These are phyloP conservation scores for Oryza australiensis DNA, from an alignment of 176 grass and related monocot genomes.

Conservation along the genomic window DNA sequence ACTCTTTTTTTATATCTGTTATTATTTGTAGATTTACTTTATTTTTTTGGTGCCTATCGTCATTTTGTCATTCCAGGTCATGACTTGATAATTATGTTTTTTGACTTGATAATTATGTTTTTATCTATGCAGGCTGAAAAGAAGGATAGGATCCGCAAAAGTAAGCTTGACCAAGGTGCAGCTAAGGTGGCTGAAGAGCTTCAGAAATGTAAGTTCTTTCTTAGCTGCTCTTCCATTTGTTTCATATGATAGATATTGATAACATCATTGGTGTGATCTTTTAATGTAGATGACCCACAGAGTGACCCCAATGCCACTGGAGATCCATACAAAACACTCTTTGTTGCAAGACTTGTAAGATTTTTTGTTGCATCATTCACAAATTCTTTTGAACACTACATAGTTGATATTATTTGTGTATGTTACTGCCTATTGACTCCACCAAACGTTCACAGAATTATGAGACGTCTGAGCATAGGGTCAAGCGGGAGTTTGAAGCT, in stretches of 20 bases:
- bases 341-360: constrained; percentile 82
- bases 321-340: constrained; percentile 89
- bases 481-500: constrained; percentile 92
- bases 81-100: constrained; percentile 16
- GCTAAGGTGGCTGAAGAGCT: constrained; percentile 71
- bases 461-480: constrained; percentile 65
- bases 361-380: neutral
- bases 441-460: constrained; percentile 54
- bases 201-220: constrained; percentile 59
- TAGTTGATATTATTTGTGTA: constrained; percentile 11
- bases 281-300: constrained; percentile 71
- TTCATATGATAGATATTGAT: constrained; percentile 20
- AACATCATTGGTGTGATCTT: constrained; percentile 7
- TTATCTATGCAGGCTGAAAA: constrained; percentile 60
- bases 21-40: neutral
- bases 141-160: constrained; percentile 64
- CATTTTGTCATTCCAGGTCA: neutral
- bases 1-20: neutral
- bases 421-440: constrained; percentile 23
- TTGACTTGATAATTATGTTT: constrained; percentile 14
- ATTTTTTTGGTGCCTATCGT: neutral
- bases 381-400: neutral
- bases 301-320: constrained; percentile 80
- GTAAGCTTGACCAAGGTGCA: constrained; percentile 76
- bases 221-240: neutral